Evolutionary conservation across 2,329 filamentous ascomycete genomes (phyloP).

Genomic region (Venturia nashicola): DNA sequence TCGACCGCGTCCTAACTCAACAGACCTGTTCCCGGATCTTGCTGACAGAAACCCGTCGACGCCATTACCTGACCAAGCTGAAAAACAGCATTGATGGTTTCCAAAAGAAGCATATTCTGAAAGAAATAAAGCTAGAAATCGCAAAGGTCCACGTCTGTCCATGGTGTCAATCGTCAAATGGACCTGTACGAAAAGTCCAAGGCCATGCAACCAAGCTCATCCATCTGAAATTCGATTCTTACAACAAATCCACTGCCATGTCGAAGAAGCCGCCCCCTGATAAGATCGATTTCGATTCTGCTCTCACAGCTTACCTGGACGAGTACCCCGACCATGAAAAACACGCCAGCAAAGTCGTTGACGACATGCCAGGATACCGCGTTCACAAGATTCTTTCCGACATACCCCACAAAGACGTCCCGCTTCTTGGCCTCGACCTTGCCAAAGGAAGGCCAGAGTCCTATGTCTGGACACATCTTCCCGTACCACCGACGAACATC

Average conservation of each 20-base stretch:
- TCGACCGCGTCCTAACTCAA: conserved; percentile 25
- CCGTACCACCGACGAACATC: conserved; percentile 87
- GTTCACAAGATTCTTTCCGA: conserved; percentile 86
- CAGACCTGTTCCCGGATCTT: conserved; percentile 73
- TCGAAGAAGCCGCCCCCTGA: conserved; percentile 73
- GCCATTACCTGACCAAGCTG: conserved; percentile 65
- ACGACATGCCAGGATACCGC: conserved; percentile 82
- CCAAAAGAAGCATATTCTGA: conserved; percentile 69
- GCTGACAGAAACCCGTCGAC: conserved; percentile 67
- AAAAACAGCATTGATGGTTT: conserved; percentile 71
- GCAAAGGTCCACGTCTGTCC: conserved; percentile 75
- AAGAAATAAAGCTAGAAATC: conserved; percentile 80
- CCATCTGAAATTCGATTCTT: conserved; percentile 84
- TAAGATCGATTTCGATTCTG: conserved; percentile 76
- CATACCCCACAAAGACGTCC: conserved; percentile 75
- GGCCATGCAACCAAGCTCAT: conserved; percentile 75
- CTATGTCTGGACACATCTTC: conserved; percentile 95
- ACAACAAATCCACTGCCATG: conserved; percentile 74
- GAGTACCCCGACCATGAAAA: conserved; percentile 67
- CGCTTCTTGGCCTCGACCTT: conserved; percentile 79
- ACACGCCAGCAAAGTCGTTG: conserved; percentile 81
- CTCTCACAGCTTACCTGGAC: conserved; percentile 68
- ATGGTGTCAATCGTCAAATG: conserved; percentile 72
- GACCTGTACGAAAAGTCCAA: conserved; percentile 80
- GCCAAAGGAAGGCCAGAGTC: conserved; percentile 83